Base-by-base conservation (phyloP, 2,329 filamentous ascomycete genomes). In the Curvularia eragrostidis region DNA sequence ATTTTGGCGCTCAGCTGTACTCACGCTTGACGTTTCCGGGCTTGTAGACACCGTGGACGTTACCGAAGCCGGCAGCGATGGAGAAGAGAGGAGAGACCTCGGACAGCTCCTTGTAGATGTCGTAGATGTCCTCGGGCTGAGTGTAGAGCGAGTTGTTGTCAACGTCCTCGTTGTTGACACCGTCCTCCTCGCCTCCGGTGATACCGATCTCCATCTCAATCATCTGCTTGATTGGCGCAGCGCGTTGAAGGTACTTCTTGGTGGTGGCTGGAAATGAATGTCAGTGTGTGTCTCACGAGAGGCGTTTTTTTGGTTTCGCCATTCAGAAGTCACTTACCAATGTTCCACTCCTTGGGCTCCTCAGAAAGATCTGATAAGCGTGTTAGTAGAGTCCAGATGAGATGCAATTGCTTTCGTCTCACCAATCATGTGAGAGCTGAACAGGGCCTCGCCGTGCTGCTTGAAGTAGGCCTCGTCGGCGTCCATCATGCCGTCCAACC, bases 391-490 rank as follows among this genome's bases (percentile, higher is more conserved):
- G 46, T 32, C 10, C 12, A n/a, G 5, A 36, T 21, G 6, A 23
- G 18, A 36, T 2, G 21, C 28, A 36, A n/a, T 15, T 32, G 19
- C 18, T 18, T 23, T 47, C 21, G 12, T 36, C 46, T 48, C 30
- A 48, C 46, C 95, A 76, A 98, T 97, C 95, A 99, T 99, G 89
- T 99, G 95, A 71, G 87, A 91, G 77, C 89, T 93, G 61, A 66
- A 66, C 0, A 66, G 63, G 2, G 63, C 61, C 43, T 63, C 57
- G 82, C 91, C 91, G 78, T 94, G 87, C 78, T 87, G 79, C 89
- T 97, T 96, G 90, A 96, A 97, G 85, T 93, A 94, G 60, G 83
- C 85, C 87, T 98, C 95, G 75, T 98, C 95, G 71, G 89, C 94
- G 64, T 95, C 93, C 71, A 98, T 82, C 70, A 73, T 73, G 50